phyloP scores from a whole-genome alignment of 2,329 filamentous ascomycete genomes.

The Fusarium decemcellulare region DNA sequence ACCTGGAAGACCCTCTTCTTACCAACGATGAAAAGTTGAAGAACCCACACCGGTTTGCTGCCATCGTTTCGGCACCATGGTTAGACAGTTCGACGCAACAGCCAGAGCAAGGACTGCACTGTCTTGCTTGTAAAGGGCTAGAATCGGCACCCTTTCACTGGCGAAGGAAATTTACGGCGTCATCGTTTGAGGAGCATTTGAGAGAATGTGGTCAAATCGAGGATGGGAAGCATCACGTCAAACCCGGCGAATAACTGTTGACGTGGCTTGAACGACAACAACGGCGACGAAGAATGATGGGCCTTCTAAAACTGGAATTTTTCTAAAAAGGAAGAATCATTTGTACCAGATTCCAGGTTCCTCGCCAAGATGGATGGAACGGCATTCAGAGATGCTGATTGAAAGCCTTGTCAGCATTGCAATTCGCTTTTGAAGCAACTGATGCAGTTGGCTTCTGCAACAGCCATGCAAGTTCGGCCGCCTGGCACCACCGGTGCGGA shows the following conservation, averaged over 20 bases:
- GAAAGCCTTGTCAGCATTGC: conserved; percentile 2
- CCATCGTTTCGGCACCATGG: conserved; percentile 10
- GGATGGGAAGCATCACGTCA: not conserved
- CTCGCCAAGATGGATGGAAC: conserved; percentile 16
- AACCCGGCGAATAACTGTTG: not conserved
- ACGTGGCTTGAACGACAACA: too few relatives aligned
- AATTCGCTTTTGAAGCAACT: not conserved
- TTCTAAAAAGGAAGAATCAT: too few relatives aligned
- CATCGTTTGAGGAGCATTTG: conserved; percentile 3
- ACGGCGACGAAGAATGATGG: not conserved
- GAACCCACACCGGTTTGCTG: conserved; percentile 14
- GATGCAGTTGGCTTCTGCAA: conserved; percentile 1
- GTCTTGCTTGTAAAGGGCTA: conserved; percentile 1
- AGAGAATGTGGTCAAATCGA: conserved; percentile 8
- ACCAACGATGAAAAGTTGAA: not conserved
- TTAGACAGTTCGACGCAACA: conserved; percentile 2
- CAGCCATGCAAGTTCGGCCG: conserved; percentile 14
- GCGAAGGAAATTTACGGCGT: conserved; percentile 2
- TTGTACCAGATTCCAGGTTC: too few relatives aligned
- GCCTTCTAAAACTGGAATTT: too few relatives aligned
- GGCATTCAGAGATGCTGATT: conserved; percentile 2
- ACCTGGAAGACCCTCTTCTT: not conserved
- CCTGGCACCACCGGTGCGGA: not conserved
- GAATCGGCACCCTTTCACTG: conserved; percentile 2
- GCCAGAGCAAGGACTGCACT: conserved; percentile 5